Conservation (phyloP, 1,284 basidiomycete genomes). For the Gymnopus androsaceus region DNA sequence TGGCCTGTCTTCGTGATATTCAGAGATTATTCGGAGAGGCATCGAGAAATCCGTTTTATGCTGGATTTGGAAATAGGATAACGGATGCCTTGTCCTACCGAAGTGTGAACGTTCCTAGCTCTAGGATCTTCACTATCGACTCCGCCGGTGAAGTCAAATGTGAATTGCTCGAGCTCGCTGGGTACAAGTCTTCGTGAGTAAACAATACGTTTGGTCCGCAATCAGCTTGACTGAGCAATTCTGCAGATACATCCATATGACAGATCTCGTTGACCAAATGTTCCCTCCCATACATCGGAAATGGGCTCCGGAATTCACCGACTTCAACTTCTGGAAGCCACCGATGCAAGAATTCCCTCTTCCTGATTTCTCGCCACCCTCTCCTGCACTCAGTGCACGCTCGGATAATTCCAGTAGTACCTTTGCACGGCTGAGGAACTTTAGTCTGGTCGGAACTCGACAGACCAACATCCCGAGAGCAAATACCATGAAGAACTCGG, state of each 20-base stretch:
- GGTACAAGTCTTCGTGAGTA: conserved; percentile 92
- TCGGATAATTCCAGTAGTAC: conserved; percentile 82
- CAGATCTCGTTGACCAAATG: conserved; percentile 98
- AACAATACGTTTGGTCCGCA: not conserved
- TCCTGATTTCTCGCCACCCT: conserved; percentile 88
- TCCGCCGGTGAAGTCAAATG: conserved; percentile 96
- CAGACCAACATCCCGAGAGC: conserved; percentile 37
- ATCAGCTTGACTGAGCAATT: not conserved
- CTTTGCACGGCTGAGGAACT: conserved; percentile 79
- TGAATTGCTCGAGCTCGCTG: conserved; percentile 92
- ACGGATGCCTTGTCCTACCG: conserved; percentile 98
- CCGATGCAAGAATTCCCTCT: conserved; percentile 79
- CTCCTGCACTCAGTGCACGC: conserved; percentile 88
- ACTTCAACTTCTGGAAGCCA: conserved; percentile 96
- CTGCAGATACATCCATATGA: conserved; percentile 89
- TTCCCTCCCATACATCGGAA: conserved; percentile 95
- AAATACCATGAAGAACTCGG: conserved; percentile 22
- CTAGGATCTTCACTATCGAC: conserved; percentile 98
- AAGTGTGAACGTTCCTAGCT: conserved; percentile 92
- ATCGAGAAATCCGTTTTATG: conserved; percentile 85
- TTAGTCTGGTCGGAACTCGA: conserved; percentile 66
- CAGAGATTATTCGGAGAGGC: conserved; percentile 86
- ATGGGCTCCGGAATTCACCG: conserved; percentile 89
- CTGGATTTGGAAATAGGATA: conserved; percentile 98
- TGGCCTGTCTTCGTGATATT: conserved; percentile 98